These are phyloP conservation scores for Spergularia azorica DNA, from an alignment of 179 eudicot genomes.

Conservation along the genomic window DNA sequence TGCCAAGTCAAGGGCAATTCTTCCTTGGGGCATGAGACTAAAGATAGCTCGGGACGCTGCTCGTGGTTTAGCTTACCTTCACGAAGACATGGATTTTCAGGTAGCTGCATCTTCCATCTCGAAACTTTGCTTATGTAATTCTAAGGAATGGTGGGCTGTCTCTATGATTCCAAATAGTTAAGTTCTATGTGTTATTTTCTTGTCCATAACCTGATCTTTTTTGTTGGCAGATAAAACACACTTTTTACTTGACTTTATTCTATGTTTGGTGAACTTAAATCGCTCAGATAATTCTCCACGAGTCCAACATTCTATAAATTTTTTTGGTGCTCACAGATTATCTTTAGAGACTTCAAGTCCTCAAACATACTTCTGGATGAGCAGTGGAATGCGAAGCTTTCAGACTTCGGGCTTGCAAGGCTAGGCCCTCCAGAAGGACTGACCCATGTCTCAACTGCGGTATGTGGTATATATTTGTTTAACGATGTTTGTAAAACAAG, in stretches of 20 bases:
- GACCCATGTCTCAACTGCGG: constrained; percentile 96
- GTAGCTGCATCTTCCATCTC: constrained; percentile 30
- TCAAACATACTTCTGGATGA: constrained; percentile 94
- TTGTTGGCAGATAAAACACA: neutral
- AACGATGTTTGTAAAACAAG: neutral
- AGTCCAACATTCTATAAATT: neutral
- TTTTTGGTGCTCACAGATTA: constrained; percentile 50
- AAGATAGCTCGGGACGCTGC: constrained; percentile 91
- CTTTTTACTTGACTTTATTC: neutral
- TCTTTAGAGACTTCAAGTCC: constrained; percentile 90
- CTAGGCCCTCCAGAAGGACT: constrained; percentile 89
- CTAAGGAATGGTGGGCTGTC: neutral
- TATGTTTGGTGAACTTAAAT: neutral
- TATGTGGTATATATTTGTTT: constrained; percentile 38
- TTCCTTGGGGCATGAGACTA: constrained; percentile 85
- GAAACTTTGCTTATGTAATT: neutral
- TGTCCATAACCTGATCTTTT: neutral
- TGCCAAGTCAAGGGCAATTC: constrained; percentile 49
- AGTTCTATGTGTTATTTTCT: too few species aligned
- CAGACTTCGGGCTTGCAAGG: constrained; percentile 97
- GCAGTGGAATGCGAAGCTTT: constrained; percentile 90
- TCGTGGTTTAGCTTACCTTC: constrained; percentile 83
- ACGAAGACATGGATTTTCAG: constrained; percentile 97
- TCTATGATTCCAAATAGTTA: neutral
- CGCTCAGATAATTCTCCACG: neutral